phyloP scores from a whole-genome alignment of 2,329 filamentous ascomycete genomes.

The Raffaelea arxii region DNA sequence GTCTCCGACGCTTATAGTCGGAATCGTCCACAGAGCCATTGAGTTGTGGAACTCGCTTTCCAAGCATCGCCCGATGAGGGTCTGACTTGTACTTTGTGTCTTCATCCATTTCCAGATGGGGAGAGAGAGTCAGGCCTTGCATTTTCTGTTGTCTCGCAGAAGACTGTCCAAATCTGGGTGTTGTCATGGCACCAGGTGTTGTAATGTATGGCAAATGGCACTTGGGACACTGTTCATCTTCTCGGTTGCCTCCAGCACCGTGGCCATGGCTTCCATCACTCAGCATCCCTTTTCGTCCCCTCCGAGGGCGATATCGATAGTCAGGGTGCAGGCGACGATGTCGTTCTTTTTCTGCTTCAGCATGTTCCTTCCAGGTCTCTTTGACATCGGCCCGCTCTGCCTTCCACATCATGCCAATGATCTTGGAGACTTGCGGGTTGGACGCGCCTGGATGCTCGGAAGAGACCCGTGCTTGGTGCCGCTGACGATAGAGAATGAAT shows the following conservation, averaged over 20 bases:
- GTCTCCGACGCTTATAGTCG: conserved; percentile 54
- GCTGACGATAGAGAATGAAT: conserved; percentile 94
- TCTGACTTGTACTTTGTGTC: no score
- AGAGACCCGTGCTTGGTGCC: conserved; percentile 76
- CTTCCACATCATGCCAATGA: conserved; percentile 90
- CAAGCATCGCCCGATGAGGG: no score
- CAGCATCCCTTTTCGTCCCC: conserved; percentile 7
- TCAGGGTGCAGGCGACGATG: conserved; percentile 86
- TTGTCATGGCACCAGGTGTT: conserved; percentile 49
- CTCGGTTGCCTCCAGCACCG: conserved; percentile 12
- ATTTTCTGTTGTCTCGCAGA: background rate
- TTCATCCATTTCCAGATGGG: conserved; percentile 15
- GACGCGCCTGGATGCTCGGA: conserved; percentile 77
- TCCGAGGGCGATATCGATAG: conserved; percentile 84
- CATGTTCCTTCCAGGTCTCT: conserved; percentile 77
- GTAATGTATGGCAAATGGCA: conserved; percentile 61
- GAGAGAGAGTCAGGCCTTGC: conserved; percentile 14
- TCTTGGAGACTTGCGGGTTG: conserved; percentile 95
- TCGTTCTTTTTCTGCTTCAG: conserved; percentile 84
- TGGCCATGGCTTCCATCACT: conserved; percentile 32
- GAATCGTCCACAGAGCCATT: no score
- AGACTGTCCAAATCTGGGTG: conserved; percentile 19
- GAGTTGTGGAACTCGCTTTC: no score
- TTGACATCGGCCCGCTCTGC: conserved; percentile 65
- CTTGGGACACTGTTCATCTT: conserved; percentile 52